Conservation (phyloP, 805 yeast species). For the Hanseniaspora mollemarum region DNA sequence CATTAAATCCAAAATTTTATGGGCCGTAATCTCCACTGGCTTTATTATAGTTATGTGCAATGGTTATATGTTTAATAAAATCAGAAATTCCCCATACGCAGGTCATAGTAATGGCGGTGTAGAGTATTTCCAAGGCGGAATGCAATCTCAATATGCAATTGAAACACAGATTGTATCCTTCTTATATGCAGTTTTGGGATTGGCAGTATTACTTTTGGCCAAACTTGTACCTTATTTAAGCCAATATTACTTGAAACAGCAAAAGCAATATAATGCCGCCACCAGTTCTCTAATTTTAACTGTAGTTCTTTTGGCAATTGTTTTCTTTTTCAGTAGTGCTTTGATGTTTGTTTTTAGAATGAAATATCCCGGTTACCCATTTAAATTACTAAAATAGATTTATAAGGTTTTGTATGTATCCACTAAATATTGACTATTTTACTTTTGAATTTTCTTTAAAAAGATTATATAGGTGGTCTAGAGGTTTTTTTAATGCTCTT, state of each 20-base stretch:
- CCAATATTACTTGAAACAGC: slow-evolving; percentile 25
- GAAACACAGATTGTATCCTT: slow-evolving; percentile 82
- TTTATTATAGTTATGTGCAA: slow-evolving; percentile 62
- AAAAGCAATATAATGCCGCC: slow-evolving; percentile 28
- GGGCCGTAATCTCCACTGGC: slow-evolving; percentile 58
- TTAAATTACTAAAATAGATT: slow-evolving; percentile 36
- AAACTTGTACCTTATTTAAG: slow-evolving; percentile 40
- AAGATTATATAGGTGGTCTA: no score
- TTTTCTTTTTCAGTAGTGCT: slow-evolving; percentile 51
- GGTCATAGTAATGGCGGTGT: slow-evolving; percentile 35
- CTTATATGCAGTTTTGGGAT: slow-evolving; percentile 56
- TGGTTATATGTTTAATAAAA: slow-evolving; percentile 89
- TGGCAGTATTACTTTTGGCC: slow-evolving; percentile 47
- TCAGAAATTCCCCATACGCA: slow-evolving; percentile 54
- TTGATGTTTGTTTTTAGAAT: slow-evolving; percentile 53
- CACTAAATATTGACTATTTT: no score
- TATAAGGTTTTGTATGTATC: not conserved
- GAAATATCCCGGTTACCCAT: slow-evolving; percentile 74
- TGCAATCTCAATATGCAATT: slow-evolving; percentile 66
- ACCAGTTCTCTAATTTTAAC: slow-evolving; percentile 40
- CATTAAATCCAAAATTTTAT: slow-evolving; percentile 43
- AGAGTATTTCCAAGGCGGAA: slow-evolving; percentile 45
- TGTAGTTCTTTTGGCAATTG: slow-evolving; percentile 32
- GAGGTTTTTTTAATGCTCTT: no score
- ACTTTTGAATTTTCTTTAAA: no score